Base-by-base conservation (phyloP, 1,284 basidiomycete genomes). In the Apiotrichum mycotoxinovorans region DNA sequence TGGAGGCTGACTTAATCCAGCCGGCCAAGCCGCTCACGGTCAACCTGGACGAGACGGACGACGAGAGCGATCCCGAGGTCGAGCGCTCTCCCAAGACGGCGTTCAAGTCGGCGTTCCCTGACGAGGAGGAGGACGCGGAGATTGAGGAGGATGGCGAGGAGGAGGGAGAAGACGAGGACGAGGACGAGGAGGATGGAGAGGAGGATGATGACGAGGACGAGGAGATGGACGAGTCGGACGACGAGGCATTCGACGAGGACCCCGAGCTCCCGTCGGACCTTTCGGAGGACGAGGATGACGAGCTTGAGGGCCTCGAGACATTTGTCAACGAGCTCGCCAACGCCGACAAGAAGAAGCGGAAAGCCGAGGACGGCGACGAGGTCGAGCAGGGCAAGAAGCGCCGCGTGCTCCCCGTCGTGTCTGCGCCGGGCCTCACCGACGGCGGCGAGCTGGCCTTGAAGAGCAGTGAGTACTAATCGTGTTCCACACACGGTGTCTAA, bases 271-370 rank as follows among this genome's bases (percentile, higher is more conserved):
- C 81, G 5, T 85, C 85, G 0, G 71, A 71, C 43, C 83, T 87
- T 40, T 80, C 80, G 18, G 84, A 83, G 12, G 79, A 78, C 20
- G 80, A 82, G 7, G 82, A 81, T 7, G 30, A 30, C 30, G 86
- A 85, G 1, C 78, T 91, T 5, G 82, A 85, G 37, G 81, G 83
- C 37, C 83, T 94, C 2, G 84, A 86, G 60, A 79, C 76, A 9
- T 89, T 91, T 64, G 84, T 94, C 46, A 82, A 84, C 2, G 79
- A 75, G n/a, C 84, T 94, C 52, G 84, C 87, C 57, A 73, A 82
- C 0, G 62, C 64, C 1, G 77, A 83, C 17, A 83, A 83, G 65
- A 83, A 82, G 65, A 93, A 95, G 76, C 84, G 90, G 58, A 91
- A 90, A 74, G 82, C 83, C 0, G 63, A 62, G 2, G 80, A 83